Evolutionary conservation across 345 rosid species (phyloP).

Genomic region (Corchorus olitorius): DNA sequence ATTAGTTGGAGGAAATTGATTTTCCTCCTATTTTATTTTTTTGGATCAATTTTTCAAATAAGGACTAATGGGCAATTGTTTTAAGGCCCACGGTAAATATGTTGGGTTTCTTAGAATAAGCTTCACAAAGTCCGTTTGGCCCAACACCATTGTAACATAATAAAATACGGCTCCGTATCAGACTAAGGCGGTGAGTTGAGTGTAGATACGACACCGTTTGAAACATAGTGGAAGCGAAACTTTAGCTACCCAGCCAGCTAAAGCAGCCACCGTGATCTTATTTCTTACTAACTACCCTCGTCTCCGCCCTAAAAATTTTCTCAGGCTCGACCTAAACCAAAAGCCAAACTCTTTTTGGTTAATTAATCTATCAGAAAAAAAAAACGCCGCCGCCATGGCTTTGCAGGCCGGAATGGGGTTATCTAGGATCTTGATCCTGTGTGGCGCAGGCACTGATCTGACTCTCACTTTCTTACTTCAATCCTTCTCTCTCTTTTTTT

Average conservation of each 20-base stretch:
- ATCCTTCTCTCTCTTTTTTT: background rate
- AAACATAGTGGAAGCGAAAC: no score
- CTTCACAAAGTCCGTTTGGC: no score
- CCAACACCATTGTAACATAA: background rate
- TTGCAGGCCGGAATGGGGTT: constrained; percentile 77
- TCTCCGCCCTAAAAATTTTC: background rate
- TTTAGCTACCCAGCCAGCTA: background rate
- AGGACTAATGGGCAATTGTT: no score
- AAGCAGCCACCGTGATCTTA: background rate
- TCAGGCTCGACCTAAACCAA: background rate
- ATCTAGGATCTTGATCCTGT: constrained; percentile 68
- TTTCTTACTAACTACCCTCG: background rate
- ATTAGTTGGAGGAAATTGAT: no score
- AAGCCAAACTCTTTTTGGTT: constrained; percentile 5
- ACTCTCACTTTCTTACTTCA: background rate
- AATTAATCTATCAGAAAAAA: background rate
- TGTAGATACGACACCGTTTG: background rate
- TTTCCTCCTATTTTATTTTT: no score
- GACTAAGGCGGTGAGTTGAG: no score
- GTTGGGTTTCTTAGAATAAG: no score
- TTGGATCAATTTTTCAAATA: no score
- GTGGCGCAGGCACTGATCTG: constrained; percentile 70
- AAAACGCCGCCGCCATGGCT: constrained; percentile 51
- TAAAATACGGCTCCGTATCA: background rate
- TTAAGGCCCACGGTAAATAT: no score